phyloP scores from a whole-genome alignment of 169 alveolate genomes.

The Fabrea salina region DNA sequence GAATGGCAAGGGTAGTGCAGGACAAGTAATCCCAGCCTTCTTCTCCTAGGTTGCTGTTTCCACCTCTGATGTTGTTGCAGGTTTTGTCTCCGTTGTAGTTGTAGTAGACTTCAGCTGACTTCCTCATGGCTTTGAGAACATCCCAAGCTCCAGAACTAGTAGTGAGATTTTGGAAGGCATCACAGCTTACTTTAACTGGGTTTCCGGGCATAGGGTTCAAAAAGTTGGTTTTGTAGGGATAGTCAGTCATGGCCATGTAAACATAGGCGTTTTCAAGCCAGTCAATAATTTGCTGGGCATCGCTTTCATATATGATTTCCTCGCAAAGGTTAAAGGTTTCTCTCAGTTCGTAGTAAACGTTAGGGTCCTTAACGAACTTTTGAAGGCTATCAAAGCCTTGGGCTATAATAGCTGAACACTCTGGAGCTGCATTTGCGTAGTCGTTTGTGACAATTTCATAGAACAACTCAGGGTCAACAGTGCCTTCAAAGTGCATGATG shows the following conservation, averaged over 20 bases:
- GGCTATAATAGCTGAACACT: not conserved
- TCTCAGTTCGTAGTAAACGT: slow-evolving; percentile 14
- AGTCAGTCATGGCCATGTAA: slow-evolving; percentile 67
- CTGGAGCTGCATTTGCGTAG: slow-evolving; percentile 13
- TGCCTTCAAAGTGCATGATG: slow-evolving; percentile 45
- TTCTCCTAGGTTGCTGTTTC: slow-evolving; percentile 43
- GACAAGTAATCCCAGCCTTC: slow-evolving; percentile 63
- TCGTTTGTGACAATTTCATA: slow-evolving; percentile 40
- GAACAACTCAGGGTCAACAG: slow-evolving; percentile 42
- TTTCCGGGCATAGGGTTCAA: slow-evolving; percentile 58
- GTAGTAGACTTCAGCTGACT: slow-evolving; percentile 35
- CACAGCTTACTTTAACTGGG: slow-evolving; percentile 57
- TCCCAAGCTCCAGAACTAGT: not conserved
- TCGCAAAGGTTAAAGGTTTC: slow-evolving; percentile 41
- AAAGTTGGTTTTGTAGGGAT: slow-evolving; percentile 59
- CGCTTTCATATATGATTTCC: slow-evolving; percentile 22
- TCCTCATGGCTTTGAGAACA: slow-evolving; percentile 31
- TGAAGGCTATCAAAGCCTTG: not conserved
- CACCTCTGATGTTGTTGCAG: slow-evolving; percentile 30
- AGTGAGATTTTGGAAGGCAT: not conserved
- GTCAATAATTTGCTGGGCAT: slow-evolving; percentile 24
- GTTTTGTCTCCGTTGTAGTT: slow-evolving; percentile 31
- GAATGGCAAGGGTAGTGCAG: slow-evolving; percentile 65
- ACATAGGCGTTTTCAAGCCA: slow-evolving; percentile 44
- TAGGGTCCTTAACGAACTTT: not conserved